Conservation (phyloP, 345 rosid genomes). For the Syzygium jambos region DNA sequence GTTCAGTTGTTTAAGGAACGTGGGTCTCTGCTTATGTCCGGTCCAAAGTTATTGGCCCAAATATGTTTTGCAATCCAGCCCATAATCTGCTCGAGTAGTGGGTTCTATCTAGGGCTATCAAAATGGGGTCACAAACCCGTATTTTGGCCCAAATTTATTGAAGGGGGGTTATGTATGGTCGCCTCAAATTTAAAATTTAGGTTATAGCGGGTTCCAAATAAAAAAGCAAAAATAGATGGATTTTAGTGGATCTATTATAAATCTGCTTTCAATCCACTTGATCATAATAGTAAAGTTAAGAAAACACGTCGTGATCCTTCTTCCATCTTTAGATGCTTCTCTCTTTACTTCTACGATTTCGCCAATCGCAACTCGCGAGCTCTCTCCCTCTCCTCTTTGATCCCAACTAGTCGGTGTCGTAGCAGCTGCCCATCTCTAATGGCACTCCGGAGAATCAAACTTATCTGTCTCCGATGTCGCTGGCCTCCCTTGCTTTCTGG, state of each 20-base stretch:
- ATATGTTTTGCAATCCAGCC: background rate
- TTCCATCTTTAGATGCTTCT: background rate
- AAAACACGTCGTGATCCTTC: background rate
- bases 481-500: background rate
- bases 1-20: background rate
- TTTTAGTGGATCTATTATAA: background rate
- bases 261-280: background rate
- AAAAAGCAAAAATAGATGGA: fast-evolving
- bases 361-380: background rate
- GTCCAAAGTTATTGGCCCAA: background rate
- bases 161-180: background rate
- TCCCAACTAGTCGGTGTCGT: background rate
- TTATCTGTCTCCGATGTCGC: background rate
- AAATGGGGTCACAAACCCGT: background rate
- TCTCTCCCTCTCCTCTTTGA: background rate
- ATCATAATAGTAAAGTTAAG: background rate
- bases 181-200: background rate
- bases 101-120: background rate
- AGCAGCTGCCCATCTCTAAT: background rate
- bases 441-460: background rate
- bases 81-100: background rate
- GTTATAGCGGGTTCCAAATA: background rate
- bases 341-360: background rate
- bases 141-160: background rate
- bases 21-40: background rate